phyloP scores from a whole-genome alignment of 2,329 filamentous ascomycete species.

The Ophidiomyces ophidiicola region DNA sequence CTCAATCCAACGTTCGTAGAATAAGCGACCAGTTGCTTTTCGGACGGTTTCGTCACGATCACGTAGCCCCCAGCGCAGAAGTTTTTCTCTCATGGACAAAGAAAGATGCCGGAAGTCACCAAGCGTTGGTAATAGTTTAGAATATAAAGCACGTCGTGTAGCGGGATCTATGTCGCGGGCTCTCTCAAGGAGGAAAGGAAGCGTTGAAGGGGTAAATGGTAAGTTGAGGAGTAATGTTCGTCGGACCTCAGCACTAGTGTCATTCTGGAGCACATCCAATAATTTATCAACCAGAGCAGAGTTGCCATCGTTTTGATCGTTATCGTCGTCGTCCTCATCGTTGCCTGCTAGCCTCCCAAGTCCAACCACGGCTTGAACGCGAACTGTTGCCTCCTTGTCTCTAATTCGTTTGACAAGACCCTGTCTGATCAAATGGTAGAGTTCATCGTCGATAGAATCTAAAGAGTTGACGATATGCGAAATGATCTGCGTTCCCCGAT shows the following conservation, averaged over 20 bases:
- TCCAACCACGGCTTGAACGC: slow-evolving; percentile 82
- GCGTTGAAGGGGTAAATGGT: slow-evolving; percentile 67
- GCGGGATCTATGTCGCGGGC: slow-evolving; percentile 77
- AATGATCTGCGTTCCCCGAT: slow-evolving; percentile 76
- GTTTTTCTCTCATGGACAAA: slow-evolving; percentile 85
- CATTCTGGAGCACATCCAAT: slow-evolving; percentile 79
- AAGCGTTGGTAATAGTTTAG: slow-evolving; percentile 70
- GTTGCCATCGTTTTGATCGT: slow-evolving; percentile 52
- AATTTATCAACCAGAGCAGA: slow-evolving; percentile 69
- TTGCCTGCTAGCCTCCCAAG: slow-evolving; percentile 75
- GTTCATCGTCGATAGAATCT: slow-evolving; percentile 79
- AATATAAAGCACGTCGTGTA: slow-evolving; percentile 76
- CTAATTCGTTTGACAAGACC: slow-evolving; percentile 73
- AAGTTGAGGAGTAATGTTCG: slow-evolving; percentile 79
- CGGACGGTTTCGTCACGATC: slow-evolving; percentile 91
- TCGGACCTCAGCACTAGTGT: slow-evolving; percentile 85
- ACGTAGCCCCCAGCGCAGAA: slow-evolving; percentile 84
- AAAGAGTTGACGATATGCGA: slow-evolving; percentile 87
- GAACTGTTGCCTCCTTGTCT: slow-evolving; percentile 87
- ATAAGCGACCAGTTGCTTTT: slow-evolving; percentile 79
- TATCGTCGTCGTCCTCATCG: slow-evolving; percentile 54
- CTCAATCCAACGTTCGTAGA: slow-evolving; percentile 95
- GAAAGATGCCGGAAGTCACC: slow-evolving; percentile 92
- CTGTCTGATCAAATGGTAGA: slow-evolving; percentile 71
- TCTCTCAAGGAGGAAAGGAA: slow-evolving; percentile 79